Base-by-base conservation (phyloP, 139 green algal genomes). In the Picocystis salinarum region DNA sequence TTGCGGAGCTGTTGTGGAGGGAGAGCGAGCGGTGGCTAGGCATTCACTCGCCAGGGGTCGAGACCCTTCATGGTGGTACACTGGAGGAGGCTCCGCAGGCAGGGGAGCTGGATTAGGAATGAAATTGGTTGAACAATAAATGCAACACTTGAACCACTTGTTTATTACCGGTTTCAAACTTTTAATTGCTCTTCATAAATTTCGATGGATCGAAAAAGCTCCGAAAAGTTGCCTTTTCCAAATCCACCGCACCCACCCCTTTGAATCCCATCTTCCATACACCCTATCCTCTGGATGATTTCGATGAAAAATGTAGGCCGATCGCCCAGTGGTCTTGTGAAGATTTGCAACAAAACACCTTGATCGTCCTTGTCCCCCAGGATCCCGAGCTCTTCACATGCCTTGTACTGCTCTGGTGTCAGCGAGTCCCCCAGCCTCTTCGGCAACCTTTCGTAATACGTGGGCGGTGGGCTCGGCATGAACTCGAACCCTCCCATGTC, bases 301-400 rank as follows among this genome's bases (percentile, higher is more conserved):
- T 98, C 88, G 29, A 98, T 67, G 48, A 98, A 98, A 18, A 98
- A 34, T 2, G 88, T 98, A 11, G 88, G 77, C 7, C 40, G 33
- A 56, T 80, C 75, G 27, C 67, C 67, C 23, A 92, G 52, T 5
- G 80, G 80, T 62, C 77, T 76, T 30, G 75, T 92, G 62, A 92
- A 92, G 19, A 74, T 62, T 48, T 94, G 88, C 56, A 98, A 59
- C 45, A 99, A 69, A 23, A 93, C 55, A 2, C 88, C 88, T 67
- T 96, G 83, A 60, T 96, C 85, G 55, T 98, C 88, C 31, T 69
- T 69, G 65, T 99, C 88, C 13, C 81, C 82, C 34, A 99, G 69
- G 23, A 99, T 74, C 6, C 88, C 88, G 34, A 97, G 71, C 62
- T 91, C 68, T 64, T 97, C 66, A 11, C 56, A 59, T 30, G 81